Evolutionary conservation across 108 stramenopile genomes (phyloP), one percentile per base, ranked within the genome.

Genomic region (Nitzschia palea): DNA sequence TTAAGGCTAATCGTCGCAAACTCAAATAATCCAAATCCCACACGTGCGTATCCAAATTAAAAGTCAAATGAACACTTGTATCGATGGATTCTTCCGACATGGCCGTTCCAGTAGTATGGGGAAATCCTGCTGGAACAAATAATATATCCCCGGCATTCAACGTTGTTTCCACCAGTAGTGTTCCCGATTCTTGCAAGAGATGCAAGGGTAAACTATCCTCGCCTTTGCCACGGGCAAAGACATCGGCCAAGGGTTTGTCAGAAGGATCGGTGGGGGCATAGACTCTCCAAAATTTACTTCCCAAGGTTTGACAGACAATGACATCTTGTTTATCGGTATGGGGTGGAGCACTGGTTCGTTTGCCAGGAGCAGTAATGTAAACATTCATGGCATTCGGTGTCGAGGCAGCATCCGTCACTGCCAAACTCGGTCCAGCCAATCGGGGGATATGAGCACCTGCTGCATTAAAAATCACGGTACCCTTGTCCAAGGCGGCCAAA

Each of bases 271-370:
- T 84, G 1, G 84, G 86, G 22, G 71, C 22, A 63, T 82, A 93
- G 0, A 93, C 85, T 63, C 77, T 81, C 91, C 91, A 93, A 37
- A 78, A 80, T 70, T 97, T 97, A 6, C 77, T 61, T 36, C 96
- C 96, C 50, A 82, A 70, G 27, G 89, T 90, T 80, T 97, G 96
- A 12, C 95, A 77, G 3, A 97, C 88, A n/a, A 96, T 71, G 0
- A 96, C 95, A 67, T 95, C 95, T 78, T 96, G 95, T 67, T 91
- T 88, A 69, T 95, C 96, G 6, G 96, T 97, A 75, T 97, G 96
- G 28, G 95, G 96, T 20, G 96, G 96, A 36, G 94, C 96, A 6
- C 81, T 84, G 10, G 88, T 89, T 18, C 77, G 65, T 77, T 86
- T 87, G 1, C 89, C 89, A 4, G 81, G 65, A 8, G 89, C 79